A percentile compares a stretch with the other conserved stretches of the same genome.
Evolutionary conservation across 768 basidiomycete species (phyloP).

Genomic region (Pholiota microspora): DNA sequence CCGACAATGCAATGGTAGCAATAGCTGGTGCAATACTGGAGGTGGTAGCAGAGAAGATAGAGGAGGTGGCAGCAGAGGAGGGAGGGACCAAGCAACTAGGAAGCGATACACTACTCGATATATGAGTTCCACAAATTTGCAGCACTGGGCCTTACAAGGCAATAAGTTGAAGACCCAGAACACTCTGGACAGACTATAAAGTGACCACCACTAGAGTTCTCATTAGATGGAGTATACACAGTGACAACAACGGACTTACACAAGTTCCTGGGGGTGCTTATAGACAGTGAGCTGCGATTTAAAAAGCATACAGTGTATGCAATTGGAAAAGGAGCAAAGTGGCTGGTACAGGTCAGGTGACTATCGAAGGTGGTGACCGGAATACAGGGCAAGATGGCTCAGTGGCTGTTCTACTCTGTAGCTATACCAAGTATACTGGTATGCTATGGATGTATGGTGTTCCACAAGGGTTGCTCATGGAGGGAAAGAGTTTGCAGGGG

Average conservation of each 20-base stretch:
- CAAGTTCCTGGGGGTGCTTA: neutral
- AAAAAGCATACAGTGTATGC: too few species aligned
- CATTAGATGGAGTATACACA: too few species aligned
- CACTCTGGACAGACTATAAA: neutral
- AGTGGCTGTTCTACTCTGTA: neutral
- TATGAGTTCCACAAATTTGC: constrained; percentile 6
- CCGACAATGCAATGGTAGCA: constrained; percentile 5
- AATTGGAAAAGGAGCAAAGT: neutral
- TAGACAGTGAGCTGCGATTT: too few species aligned
- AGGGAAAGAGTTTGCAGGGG: neutral
- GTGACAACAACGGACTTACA: neutral
- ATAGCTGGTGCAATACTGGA: neutral
- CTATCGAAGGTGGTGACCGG: neutral
- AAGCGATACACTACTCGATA: neutral
- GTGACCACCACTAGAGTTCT: neutral
- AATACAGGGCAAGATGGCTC: neutral
- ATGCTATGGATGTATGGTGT: constrained; percentile 8
- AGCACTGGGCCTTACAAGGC: too few species aligned
- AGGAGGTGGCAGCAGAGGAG: neutral
- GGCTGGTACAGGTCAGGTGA: neutral
- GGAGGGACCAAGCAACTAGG: constrained; percentile 8
- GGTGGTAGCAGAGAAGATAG: neutral
- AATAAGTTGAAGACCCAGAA: neutral
- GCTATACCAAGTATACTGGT: constrained; percentile 5
- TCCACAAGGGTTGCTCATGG: neutral